A percentile compares a stretch with the other conserved stretches of the same genome.
phyloP scores from a whole-genome alignment of 2,329 filamentous ascomycete species.

The Beauveria sp. region DNA sequence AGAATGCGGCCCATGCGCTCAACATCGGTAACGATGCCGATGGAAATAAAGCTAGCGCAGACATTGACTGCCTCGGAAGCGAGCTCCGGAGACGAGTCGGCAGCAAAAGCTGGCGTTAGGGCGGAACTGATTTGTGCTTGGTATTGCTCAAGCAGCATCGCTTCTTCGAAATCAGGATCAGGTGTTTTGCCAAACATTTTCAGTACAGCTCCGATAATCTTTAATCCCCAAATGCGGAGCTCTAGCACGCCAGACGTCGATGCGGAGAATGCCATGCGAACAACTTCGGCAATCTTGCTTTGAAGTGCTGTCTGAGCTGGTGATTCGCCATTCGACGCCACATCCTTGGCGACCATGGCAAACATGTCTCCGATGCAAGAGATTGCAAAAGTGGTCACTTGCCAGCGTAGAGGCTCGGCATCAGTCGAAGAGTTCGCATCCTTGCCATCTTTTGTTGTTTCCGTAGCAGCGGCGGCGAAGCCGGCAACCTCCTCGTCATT shows the following conservation, averaged over 20 bases:
- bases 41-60: constrained; percentile 95
- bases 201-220: constrained; percentile 86
- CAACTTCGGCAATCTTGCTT: constrained; percentile 78
- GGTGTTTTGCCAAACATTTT: constrained; percentile 95
- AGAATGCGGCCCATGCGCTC: constrained; percentile 98
- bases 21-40: constrained; percentile 92
- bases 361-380: constrained; percentile 80
- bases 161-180: constrained; percentile 96
- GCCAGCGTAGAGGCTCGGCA: constrained; percentile 89
- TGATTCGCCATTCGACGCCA: constrained; percentile 70
- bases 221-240: constrained; percentile 81
- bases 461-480: constrained; percentile 70
- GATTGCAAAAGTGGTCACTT: constrained; percentile 91
- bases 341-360: constrained; percentile 67
- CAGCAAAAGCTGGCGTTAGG: constrained; percentile 89
- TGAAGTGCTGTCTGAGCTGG: constrained; percentile 73
- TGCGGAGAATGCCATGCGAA: constrained; percentile 94
- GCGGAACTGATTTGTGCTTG: constrained; percentile 97
- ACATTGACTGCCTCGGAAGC: constrained; percentile 95
- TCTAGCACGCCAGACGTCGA: constrained; percentile 90
- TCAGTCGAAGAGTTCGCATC: constrained; percentile 43
- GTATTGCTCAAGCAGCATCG: constrained; percentile 92
- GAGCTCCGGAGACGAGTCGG: constrained; percentile 90
- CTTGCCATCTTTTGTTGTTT: constrained; percentile 47
- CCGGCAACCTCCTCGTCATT: constrained; percentile 96